phyloP scores from a whole-genome alignment of 164 flowering plant genomes.

The Aristolochia contorta region DNA sequence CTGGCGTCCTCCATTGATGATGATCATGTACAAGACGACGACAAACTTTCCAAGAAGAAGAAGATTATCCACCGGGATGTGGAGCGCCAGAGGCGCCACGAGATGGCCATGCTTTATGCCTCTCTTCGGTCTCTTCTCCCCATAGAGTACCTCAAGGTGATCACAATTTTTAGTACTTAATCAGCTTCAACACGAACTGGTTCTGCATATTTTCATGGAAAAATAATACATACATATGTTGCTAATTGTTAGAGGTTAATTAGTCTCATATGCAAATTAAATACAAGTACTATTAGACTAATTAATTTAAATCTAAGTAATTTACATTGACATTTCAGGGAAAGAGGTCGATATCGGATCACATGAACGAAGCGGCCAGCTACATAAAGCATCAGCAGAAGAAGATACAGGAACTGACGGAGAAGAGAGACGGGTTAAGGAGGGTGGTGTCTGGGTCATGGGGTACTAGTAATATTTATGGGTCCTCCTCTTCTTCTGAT shows the following conservation, averaged over 20 bases:
- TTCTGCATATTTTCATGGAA: too few species aligned
- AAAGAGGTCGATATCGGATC: constrained; percentile 36
- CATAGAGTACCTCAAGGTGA: constrained; percentile 20
- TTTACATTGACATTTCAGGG: too few species aligned
- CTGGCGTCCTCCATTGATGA: neutral
- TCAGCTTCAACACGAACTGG: too few species aligned
- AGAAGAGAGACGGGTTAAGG: constrained; percentile 25
- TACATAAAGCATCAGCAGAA: constrained; percentile 26
- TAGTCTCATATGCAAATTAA: too few species aligned
- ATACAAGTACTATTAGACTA: too few species aligned
- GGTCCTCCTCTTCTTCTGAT: neutral
- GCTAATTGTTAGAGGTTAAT: too few species aligned
- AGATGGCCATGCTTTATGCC: constrained; percentile 17
- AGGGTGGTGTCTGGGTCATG: neutral
- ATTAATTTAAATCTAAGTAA: too few species aligned
- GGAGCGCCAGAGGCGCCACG: constrained; percentile 20
- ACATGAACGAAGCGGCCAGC: constrained; percentile 30
- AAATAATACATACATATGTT: too few species aligned
- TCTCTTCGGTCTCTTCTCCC: constrained; percentile 20
- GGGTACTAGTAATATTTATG: neutral
- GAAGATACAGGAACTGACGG: constrained; percentile 23
- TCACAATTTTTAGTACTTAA: neutral
- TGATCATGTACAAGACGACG: neutral
- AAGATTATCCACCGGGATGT: constrained; percentile 19
- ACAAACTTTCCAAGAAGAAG: constrained; percentile 7